phyloP scores from a whole-genome alignment of 2,329 filamentous ascomycete genomes.

The Zymoseptoria ardabiliae region DNA sequence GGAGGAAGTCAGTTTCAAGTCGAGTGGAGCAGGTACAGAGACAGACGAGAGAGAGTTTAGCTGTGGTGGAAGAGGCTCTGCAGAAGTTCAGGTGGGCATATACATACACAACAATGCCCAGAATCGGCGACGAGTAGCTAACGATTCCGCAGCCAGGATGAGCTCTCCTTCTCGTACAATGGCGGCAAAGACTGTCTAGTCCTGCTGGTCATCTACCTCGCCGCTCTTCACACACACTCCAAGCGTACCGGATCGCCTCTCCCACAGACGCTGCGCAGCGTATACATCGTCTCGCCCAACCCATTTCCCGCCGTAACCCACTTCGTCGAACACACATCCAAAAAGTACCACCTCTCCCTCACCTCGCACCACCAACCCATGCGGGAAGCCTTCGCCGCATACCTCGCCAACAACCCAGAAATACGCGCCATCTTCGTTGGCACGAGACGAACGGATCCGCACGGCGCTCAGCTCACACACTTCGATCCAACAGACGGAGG shows the following conservation, averaged over 20 bases:
- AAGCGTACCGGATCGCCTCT: slow-evolving; percentile 23
- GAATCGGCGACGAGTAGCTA: background rate
- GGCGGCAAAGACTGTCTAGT: slow-evolving; percentile 97
- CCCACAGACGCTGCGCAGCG: slow-evolving; percentile 59
- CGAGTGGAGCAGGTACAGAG: slow-evolving; percentile 59
- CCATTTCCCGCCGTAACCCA: slow-evolving; percentile 80
- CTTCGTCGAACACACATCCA: slow-evolving; percentile 64
- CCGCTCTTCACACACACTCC: slow-evolving; percentile 43
- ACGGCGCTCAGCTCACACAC: slow-evolving; percentile 68
- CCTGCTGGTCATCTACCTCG: slow-evolving; percentile 78
- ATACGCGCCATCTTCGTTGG: slow-evolving; percentile 81
- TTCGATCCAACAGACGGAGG: slow-evolving; percentile 83
- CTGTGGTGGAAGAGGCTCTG: slow-evolving; percentile 68
- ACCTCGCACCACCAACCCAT: slow-evolving; percentile 70
- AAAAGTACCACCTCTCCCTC: slow-evolving; percentile 67
- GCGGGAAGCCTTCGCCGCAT: slow-evolving; percentile 71
- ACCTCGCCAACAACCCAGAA: slow-evolving; percentile 56
- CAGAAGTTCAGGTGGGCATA: slow-evolving; percentile 61
- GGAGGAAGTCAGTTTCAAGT: slow-evolving; percentile 49
- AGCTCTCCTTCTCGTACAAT: slow-evolving; percentile 90
- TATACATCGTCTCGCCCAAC: slow-evolving; percentile 80
- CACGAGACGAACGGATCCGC: slow-evolving; percentile 84
- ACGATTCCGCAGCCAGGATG: slow-evolving; percentile 51
- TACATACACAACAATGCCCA: background rate
- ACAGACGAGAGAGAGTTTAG: slow-evolving; percentile 66